Percentiles rank a stretch among this genome's conserved stretches.
phyloP scores from a whole-genome alignment of 495 filamentous ascomycete genomes.

The Penicillium samsonianum region DNA sequence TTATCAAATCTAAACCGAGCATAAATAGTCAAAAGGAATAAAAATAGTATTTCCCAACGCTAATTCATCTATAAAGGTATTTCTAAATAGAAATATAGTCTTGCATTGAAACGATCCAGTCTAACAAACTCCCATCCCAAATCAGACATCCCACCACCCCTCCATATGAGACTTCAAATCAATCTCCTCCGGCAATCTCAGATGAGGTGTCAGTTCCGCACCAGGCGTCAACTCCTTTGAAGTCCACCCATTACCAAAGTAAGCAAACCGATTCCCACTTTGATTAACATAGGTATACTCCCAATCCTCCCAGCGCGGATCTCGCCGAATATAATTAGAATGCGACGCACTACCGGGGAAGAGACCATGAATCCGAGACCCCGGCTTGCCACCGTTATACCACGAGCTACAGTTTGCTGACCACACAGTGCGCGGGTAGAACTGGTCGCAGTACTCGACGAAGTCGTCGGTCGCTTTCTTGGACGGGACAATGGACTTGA shows the following conservation, averaged over 20 bases:
- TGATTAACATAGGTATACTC: constrained; percentile 59
- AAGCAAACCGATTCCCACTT: constrained; percentile 57
- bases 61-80: no score
- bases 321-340: constrained; percentile 54
- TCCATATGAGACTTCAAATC: constrained; percentile 52
- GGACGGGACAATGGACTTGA: constrained; percentile 58
- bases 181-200: constrained; percentile 45
- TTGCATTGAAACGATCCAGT: no score
- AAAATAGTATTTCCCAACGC: no score
- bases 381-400: constrained; percentile 65
- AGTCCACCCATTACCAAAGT: constrained; percentile 60
- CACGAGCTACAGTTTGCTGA: constrained; percentile 64
- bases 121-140: not conserved
- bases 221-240: constrained; percentile 38
- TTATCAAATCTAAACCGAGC: no score
- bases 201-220: constrained; percentile 51
- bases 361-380: constrained; percentile 57
- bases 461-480: constrained; percentile 62
- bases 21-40: no score
- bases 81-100: no score
- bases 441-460: constrained; percentile 59
- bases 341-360: constrained; percentile 68
- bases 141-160: constrained; percentile 53
- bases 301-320: constrained; percentile 73
- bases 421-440: constrained; percentile 62